Percentiles rank a stretch among this genome's conserved stretches.
These are phyloP conservation scores for Thermoascus crustaceus DNA, from an alignment of 2,329 filamentous ascomycete genomes.

Conservation along the genomic window DNA sequence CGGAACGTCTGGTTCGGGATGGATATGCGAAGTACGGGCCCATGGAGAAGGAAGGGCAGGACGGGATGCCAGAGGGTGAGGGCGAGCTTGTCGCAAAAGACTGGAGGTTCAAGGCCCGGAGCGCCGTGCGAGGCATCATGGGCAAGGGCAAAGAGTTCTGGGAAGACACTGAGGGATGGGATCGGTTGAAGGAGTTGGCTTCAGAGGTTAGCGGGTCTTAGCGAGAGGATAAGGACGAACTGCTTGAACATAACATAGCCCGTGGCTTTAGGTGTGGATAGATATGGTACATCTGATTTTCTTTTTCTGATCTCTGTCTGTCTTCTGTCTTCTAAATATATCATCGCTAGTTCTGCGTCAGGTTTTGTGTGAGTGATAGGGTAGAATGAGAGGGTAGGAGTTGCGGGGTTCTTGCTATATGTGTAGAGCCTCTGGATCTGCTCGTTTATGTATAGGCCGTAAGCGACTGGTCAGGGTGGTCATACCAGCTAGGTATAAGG, in stretches of 20 bases:
- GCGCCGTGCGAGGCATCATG: slow-evolving; percentile 73
- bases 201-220: slow-evolving; percentile 25
- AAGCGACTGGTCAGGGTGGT: too few species aligned
- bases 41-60: slow-evolving; percentile 48
- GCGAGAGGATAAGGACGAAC: neutral
- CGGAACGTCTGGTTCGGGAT: slow-evolving; percentile 65
- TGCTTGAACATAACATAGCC: neutral
- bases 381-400: too few species aligned
- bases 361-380: too few species aligned
- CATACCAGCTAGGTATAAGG: too few species aligned
- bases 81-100: slow-evolving; percentile 61
- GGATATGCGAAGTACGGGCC: slow-evolving; percentile 72
- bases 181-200: slow-evolving; percentile 29
- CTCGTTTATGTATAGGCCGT: too few species aligned
- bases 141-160: slow-evolving; percentile 72
- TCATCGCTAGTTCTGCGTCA: too few species aligned
- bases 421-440: too few species aligned
- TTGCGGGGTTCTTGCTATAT: too few species aligned
- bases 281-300: too few species aligned
- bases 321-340: too few species aligned
- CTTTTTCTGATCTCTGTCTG: too few species aligned
- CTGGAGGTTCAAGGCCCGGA: slow-evolving; percentile 86
- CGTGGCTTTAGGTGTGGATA: too few species aligned
- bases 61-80: slow-evolving; percentile 29
- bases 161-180: slow-evolving; percentile 56